Evolutionary conservation across 257 asterid genomes (phyloP).

Genomic region (Primulina huaijiensis): DNA sequence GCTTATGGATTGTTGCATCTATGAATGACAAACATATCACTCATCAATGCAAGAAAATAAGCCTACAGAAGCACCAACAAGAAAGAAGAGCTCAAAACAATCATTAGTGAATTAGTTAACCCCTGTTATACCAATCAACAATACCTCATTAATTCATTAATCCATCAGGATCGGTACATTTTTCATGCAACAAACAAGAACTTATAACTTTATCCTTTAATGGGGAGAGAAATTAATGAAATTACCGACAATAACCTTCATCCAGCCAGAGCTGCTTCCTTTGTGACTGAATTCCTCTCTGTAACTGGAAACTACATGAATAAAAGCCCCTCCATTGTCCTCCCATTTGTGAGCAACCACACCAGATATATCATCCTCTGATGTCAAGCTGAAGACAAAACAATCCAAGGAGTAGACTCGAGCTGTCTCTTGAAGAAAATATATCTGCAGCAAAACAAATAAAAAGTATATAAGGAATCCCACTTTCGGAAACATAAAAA

Average conservation of each 20-base stretch:
- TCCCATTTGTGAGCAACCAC: conserved; percentile 52
- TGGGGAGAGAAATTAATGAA: conserved; percentile 20
- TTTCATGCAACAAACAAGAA: conserved; percentile 15
- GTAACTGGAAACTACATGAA: conserved; percentile 53
- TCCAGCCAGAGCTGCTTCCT: conserved; percentile 43
- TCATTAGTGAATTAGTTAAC: conserved; percentile 10
- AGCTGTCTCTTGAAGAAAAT: conserved; percentile 56
- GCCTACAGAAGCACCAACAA: conserved; percentile 20
- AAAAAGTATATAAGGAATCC: conserved; percentile 21
- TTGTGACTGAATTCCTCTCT: conserved; percentile 34
- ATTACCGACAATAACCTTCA: conserved; percentile 61
- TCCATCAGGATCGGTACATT: conserved; percentile 14
- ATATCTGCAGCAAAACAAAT: conserved; percentile 39
- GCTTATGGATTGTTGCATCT: conserved; percentile 13
- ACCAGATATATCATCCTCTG: conserved; percentile 40
- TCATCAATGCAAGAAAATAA: conserved; percentile 2
- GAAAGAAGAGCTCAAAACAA: conserved; percentile 6
- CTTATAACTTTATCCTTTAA: conserved; percentile 12
- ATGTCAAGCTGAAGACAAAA: conserved; percentile 41
- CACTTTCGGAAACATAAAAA: conserved; percentile 4
- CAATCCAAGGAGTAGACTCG: conserved; percentile 38
- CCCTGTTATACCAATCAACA: background rate
- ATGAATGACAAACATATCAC: background rate
- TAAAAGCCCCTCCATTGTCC: conserved; percentile 37
- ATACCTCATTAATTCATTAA: conserved; percentile 1